Evolutionary conservation across 2,329 filamentous ascomycete species (phyloP).

Genomic region (Corniculantispora saksenae): DNA sequence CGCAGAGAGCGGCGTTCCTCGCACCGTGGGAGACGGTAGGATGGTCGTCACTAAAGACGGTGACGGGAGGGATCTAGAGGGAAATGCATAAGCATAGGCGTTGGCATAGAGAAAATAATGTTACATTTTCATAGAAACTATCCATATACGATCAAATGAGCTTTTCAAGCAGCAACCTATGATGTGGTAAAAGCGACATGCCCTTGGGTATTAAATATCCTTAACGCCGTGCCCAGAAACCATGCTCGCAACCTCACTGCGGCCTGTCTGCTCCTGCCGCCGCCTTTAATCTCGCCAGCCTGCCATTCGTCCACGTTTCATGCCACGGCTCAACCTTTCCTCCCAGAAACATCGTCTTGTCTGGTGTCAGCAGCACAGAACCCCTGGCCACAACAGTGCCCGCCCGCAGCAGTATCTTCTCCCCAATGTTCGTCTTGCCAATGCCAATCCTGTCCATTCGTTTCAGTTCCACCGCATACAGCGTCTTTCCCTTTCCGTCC

Average conservation of each 20-base stretch:
- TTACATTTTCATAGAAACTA: not conserved
- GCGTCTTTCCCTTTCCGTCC: constrained; percentile 69
- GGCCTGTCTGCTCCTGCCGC: constrained; percentile 46
- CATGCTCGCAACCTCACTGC: not conserved
- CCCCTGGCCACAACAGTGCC: constrained; percentile 71
- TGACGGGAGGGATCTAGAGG: constrained; percentile 26
- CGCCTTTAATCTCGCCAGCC: constrained; percentile 68
- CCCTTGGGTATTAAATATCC: not conserved
- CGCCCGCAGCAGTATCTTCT: constrained; percentile 74
- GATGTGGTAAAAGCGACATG: too few species aligned
- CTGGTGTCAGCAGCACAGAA: constrained; percentile 73
- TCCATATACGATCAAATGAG: not conserved
- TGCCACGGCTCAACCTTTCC: constrained; percentile 85
- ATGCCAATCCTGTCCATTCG: constrained; percentile 66
- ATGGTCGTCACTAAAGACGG: constrained; percentile 59
- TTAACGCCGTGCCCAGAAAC: constrained; percentile 2
- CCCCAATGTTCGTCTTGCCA: constrained; percentile 69
- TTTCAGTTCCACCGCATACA: constrained; percentile 72
- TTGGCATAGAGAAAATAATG: not conserved
- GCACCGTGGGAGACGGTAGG: constrained; percentile 74
- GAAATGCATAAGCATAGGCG: not conserved
- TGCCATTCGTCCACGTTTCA: constrained; percentile 70
- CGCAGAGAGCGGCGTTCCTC: constrained; percentile 74
- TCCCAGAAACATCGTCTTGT: constrained; percentile 71
- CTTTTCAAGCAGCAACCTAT: not conserved